phyloP scores from a whole-genome alignment of 768 basidiomycete genomes.

The Lentinus brumalis region DNA sequence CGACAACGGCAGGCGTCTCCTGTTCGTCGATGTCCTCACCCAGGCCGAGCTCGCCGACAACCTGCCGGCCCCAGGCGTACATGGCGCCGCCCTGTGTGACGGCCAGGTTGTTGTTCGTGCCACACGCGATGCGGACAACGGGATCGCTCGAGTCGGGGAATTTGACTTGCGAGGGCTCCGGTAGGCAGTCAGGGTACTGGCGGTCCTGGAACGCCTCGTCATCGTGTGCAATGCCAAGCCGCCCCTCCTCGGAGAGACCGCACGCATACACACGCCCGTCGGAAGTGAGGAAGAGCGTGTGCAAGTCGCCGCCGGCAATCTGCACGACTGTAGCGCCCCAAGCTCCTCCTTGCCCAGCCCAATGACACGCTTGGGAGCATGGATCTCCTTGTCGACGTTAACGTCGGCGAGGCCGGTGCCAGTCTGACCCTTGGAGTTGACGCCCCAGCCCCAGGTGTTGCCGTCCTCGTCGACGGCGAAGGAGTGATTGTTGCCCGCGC shows the following conservation, averaged over 20 bases:
- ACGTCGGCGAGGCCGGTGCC: conserved; percentile 56
- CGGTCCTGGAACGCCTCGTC: conserved; percentile 65
- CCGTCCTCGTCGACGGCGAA: conserved; percentile 88
- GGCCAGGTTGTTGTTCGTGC: conserved; percentile 72
- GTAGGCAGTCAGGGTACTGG: conserved; percentile 57
- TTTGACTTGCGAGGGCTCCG: conserved; percentile 62
- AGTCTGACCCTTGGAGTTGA: conserved; percentile 87
- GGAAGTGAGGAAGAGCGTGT: conserved; percentile 85
- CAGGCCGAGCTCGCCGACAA: conserved; percentile 70
- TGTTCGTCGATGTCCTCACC: conserved; percentile 54
- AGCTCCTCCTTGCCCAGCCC: conserved; percentile 64
- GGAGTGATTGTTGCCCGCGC: conserved; percentile 83
- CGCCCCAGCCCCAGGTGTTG: conserved; percentile 93
- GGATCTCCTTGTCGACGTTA: conserved; percentile 54
- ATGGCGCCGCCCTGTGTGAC: conserved; percentile 67
- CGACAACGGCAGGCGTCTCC: conserved; percentile 64
- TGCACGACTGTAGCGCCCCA: conserved; percentile 58
- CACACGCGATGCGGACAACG: conserved; percentile 65
- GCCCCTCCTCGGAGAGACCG: conserved; percentile 82
- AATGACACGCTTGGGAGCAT: conserved; percentile 64
- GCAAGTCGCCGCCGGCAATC: conserved; percentile 84
- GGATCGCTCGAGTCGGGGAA: conserved; percentile 69
- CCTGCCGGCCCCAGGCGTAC: conserved; percentile 79
- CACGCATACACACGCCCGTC: conserved; percentile 84
- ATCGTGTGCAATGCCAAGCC: conserved; percentile 77